A percentile compares a stretch with the other conserved stretches of the same genome.
These are phyloP conservation scores for Haematococcus lacustris DNA, from an alignment of 139 green algal genomes.

Conservation along the genomic window DNA sequence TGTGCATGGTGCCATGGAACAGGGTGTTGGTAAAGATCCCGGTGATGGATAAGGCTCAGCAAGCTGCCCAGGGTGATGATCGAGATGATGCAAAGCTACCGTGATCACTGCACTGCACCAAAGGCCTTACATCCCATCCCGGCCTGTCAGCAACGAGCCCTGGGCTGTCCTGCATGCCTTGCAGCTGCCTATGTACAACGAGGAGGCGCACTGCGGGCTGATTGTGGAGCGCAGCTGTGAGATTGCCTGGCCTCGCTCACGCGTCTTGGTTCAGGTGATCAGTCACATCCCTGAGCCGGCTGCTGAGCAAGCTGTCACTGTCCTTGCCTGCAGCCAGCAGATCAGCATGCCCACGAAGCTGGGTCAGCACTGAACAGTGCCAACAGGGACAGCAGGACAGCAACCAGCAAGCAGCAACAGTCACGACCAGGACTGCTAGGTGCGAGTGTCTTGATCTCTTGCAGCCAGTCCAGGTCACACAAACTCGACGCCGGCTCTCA, in stretches of 20 bases:
- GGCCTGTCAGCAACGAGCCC: too few relatives aligned
- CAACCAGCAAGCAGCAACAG: too few relatives aligned
- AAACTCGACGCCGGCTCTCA: neutral
- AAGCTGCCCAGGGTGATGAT: too few relatives aligned
- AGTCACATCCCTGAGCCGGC: neutral
- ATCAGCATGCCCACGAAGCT: neutral
- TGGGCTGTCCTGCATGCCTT: too few relatives aligned
- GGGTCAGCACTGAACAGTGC: neutral
- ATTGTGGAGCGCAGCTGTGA: conserved; percentile 45
- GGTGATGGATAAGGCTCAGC: too few relatives aligned
- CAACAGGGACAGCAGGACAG: neutral
- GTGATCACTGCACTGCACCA: too few relatives aligned
- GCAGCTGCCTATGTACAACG: conserved; percentile 3
- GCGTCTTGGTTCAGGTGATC: conserved; percentile 45
- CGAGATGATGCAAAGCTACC: too few relatives aligned
- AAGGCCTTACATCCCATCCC: too few relatives aligned
- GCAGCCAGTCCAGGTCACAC: neutral
- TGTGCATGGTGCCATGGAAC: too few relatives aligned
- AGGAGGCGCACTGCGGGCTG: conserved; percentile 3
- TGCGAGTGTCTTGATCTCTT: neutral
- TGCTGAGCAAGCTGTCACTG: neutral
- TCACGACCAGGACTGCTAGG: neutral
- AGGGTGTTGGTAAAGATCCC: too few relatives aligned
- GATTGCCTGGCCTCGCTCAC: conserved; percentile 40
- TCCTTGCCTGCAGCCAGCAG: neutral